Evolutionary conservation across 495 filamentous ascomycete genomes (phyloP).

Genomic region (Articulospora tetracladia): DNA sequence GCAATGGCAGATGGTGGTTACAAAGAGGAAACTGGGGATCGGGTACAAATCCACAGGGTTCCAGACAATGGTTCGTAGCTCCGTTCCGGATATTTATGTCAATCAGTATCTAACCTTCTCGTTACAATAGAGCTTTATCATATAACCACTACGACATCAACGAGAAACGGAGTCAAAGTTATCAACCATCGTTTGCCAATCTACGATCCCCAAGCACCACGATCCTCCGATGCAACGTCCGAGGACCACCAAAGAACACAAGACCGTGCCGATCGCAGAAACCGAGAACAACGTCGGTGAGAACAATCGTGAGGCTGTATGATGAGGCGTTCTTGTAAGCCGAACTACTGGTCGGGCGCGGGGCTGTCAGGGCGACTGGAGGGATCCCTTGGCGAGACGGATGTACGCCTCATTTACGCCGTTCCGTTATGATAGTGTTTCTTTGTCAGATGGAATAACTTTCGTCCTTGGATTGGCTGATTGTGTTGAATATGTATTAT

Average conservation of each 20-base stretch:
- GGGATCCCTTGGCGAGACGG: not conserved
- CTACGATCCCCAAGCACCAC: not conserved
- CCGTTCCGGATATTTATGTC: not conserved
- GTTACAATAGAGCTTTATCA: not conserved
- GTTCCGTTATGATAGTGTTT: too few relatives aligned
- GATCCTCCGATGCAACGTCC: constrained; percentile 2
- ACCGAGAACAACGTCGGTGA: not conserved
- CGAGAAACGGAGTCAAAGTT: not conserved
- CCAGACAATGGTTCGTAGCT: constrained; percentile 12
- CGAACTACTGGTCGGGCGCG: not conserved
- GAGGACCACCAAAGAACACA: constrained; percentile 2
- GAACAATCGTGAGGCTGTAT: not conserved
- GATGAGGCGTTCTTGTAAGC: not conserved
- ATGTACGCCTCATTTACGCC: not conserved
- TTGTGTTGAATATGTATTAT: not conserved
- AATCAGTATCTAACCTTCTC: not conserved
- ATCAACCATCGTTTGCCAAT: not conserved
- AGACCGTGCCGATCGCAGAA: too few relatives aligned
- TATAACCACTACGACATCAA: not conserved
- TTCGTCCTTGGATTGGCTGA: not conserved
- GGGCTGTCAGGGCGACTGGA: not conserved
- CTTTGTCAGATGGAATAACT: not conserved
- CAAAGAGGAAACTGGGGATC: not conserved
- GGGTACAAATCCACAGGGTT: not conserved
- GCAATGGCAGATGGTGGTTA: not conserved